These are phyloP conservation scores for Talaromyces ruber DNA, from an alignment of 495 filamentous ascomycete genomes.

Conservation along the genomic window DNA sequence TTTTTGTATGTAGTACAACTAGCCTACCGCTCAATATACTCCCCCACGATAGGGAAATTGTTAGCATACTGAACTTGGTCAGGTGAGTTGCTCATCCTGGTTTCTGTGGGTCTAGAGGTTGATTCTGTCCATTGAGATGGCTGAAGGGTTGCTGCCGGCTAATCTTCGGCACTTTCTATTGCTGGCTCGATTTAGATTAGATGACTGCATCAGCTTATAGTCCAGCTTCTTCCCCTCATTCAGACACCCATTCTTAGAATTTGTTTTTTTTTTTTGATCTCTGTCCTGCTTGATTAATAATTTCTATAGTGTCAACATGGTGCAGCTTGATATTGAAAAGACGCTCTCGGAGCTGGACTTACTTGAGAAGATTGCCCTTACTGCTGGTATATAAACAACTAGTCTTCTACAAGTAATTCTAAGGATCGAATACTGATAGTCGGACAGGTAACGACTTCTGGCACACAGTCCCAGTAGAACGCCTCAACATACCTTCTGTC, in stretches of 20 bases:
- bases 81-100: background rate
- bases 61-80: background rate
- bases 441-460: conserved; percentile 62
- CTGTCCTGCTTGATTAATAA: background rate
- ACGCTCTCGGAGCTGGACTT: conserved; percentile 52
- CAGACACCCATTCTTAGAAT: background rate
- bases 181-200: background rate
- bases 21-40: background rate
- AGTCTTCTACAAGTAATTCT: background rate
- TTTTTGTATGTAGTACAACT: background rate
- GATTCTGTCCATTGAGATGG: background rate
- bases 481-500: conserved; percentile 59
- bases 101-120: background rate
- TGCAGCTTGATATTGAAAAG: conserved; percentile 53
- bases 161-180: conserved; percentile 3
- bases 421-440: background rate
- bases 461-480: conserved; percentile 61
- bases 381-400: conserved; percentile 36
- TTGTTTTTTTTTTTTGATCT: background rate
- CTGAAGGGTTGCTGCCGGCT: background rate
- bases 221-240: background rate
- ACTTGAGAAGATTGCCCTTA: conserved; percentile 53
- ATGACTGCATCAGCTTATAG: background rate
- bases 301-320: conserved; percentile 29
- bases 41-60: background rate